Percentiles rank a stretch among this genome's conserved stretches.
Conservation (phyloP, 1,139 yeast species). For the Debaryomyces fabryi region DNA sequence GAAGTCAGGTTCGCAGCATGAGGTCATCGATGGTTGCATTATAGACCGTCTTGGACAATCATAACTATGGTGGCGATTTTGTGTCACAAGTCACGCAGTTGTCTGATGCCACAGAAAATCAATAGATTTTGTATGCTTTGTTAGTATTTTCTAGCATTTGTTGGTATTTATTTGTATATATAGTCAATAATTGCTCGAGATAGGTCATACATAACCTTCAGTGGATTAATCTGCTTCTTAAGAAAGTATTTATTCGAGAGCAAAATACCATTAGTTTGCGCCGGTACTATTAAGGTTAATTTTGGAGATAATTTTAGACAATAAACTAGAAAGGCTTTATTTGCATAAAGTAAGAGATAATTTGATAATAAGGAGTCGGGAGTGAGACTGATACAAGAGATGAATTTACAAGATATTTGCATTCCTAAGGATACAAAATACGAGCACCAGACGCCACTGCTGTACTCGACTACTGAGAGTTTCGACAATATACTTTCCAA, state of each 20-base stretch:
- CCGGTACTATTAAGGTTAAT: background rate
- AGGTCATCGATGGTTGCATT: background rate
- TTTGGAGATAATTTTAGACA: background rate
- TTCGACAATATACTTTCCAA: conserved; percentile 14
- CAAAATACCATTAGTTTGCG: background rate
- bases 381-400: background rate
- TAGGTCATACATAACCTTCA: background rate
- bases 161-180: background rate
- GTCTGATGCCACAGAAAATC: background rate
- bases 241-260: background rate
- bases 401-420: conserved; percentile 25
- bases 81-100: background rate
- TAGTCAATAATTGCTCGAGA: background rate
- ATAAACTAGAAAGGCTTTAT: background rate
- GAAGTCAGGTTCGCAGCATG: background rate
- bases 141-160: background rate
- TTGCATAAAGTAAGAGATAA: background rate
- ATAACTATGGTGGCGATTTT: background rate
- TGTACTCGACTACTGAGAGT: conserved; percentile 8
- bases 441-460: background rate
- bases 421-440: conserved; percentile 12
- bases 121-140: background rate
- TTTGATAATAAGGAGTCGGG: background rate
- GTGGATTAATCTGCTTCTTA: background rate
- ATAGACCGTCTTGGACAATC: background rate